Evolutionary conservation across 2,329 filamentous ascomycete genomes (phyloP).

Genomic region (Colletotrichum cuscutae): DNA sequence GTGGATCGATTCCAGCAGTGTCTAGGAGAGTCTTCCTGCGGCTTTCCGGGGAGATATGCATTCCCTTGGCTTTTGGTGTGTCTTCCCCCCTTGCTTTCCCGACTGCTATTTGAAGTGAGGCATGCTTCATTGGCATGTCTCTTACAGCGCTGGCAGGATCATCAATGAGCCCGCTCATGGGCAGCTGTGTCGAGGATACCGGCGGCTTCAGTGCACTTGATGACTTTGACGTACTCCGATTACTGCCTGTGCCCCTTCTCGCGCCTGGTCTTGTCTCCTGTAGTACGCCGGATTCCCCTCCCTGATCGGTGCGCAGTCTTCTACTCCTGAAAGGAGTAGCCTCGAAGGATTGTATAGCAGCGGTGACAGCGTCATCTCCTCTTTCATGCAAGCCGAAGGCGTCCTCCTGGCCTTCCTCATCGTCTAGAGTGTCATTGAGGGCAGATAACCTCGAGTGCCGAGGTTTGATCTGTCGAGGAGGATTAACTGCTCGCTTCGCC

Average conservation of each 20-base stretch:
- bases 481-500: neutral
- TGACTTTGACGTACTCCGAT: neutral
- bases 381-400: neutral
- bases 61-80: neutral
- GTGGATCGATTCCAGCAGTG: neutral
- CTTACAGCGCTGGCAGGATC: conserved; percentile 12
- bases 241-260: neutral
- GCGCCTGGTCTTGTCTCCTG: conserved; percentile 2
- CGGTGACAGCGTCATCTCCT: neutral
- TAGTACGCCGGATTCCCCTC: neutral
- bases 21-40: neutral
- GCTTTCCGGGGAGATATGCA: neutral
- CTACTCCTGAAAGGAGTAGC: neutral
- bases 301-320: neutral
- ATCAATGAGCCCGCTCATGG: conserved; percentile 21
- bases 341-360: too few species aligned
- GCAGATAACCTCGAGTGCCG: neutral
- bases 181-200: neutral
- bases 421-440: neutral
- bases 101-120: conserved; percentile 4
- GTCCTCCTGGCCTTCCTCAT: neutral
- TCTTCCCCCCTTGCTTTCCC: conserved; percentile 4
- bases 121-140: conserved; percentile 27
- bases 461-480: conserved; percentile 6
- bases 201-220: neutral